Conservation (phyloP, 2,329 filamentous ascomycete genomes). For the Aspergillus thermomutatus region DNA sequence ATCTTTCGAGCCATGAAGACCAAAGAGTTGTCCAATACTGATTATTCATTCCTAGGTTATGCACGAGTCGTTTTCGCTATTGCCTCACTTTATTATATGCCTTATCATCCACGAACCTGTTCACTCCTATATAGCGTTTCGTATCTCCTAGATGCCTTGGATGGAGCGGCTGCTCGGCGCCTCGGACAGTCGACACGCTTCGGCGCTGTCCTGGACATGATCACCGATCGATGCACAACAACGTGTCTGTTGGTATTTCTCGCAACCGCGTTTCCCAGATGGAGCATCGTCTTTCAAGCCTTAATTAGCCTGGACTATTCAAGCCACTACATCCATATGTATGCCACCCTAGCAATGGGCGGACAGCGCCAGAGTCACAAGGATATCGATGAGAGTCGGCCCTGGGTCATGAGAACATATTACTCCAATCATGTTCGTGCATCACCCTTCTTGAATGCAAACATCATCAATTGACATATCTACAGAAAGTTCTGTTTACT, state of each 20-base stretch:
- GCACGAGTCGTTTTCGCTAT: slow-evolving; percentile 71
- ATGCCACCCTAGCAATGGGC: slow-evolving; percentile 80
- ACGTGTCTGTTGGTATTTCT: slow-evolving; percentile 88
- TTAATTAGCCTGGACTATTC: slow-evolving; percentile 87
- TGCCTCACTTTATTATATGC: slow-evolving; percentile 95
- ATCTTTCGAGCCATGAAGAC: not conserved
- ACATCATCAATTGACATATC: not conserved
- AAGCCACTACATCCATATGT: slow-evolving; percentile 74
- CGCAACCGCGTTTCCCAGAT: slow-evolving; percentile 86
- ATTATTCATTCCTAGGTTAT: slow-evolving; percentile 55
- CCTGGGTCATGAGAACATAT: slow-evolving; percentile 83
- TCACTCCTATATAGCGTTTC: slow-evolving; percentile 78
- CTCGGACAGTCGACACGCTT: slow-evolving; percentile 88
- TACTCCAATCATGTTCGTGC: slow-evolving; percentile 63
- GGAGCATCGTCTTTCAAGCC: slow-evolving; percentile 85
- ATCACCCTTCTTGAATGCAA: slow-evolving; percentile 1
- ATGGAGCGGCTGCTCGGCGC: slow-evolving; percentile 79
- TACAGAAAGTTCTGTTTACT: slow-evolving; percentile 76
- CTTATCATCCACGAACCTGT: slow-evolving; percentile 89
- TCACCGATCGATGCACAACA: slow-evolving; percentile 92
- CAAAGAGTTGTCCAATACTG: not conserved
- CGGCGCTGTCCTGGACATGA: slow-evolving; percentile 93
- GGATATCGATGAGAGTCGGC: slow-evolving; percentile 79
- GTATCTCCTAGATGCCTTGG: slow-evolving; percentile 86
- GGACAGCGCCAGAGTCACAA: slow-evolving; percentile 77